Evolutionary conservation across 2,329 filamentous ascomycete genomes (phyloP), one percentile per base, ranked within the genome.

Genomic region (Xylariaceae sp.): DNA sequence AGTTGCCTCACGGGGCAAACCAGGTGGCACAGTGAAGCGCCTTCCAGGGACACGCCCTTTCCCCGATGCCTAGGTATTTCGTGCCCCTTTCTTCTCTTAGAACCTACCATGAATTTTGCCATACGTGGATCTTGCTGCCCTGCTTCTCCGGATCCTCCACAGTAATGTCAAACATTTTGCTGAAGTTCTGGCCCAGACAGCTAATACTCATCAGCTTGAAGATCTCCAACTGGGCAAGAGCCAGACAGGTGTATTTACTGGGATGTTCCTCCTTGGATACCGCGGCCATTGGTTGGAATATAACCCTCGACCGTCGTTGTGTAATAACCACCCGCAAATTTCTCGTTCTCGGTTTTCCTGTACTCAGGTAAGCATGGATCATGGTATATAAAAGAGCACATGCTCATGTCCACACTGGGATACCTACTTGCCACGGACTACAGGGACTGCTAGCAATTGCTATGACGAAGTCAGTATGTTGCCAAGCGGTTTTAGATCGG

Each of bases 121-220:
- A 96, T 37, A 96, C 89, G 55, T 90, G 68, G 36, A 95, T 67
- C 53, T 87, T 80, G 48, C 80, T 73, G 45, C 84, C 83, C 64
- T 85, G 83, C 59, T 92, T 74, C 39, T 71, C 69, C 16, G 92
- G 92, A 55, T 98, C 89, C 61, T 98, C 90, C 19, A 98, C 87
- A 1, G 83, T 94, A 59, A 98, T 96, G 60, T 92, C 83, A 59
- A 96, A 98, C 89, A 98, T 98, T 66, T 93, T 95, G 60, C 83
- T 89, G 66, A 98, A 98, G 67, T 98, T 95, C 65, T 98, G 92
- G 33, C 92, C 92, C 7, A 98, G 72, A 51, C 59, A 59, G 27
- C 44, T 46, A 31, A 9, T 3, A 10, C 12, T 10, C 6, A 22
- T 43, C 23, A 40, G 27, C 31, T 17, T 29, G 30, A 22, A 19